Conservation (phyloP, 2,329 filamentous ascomycete genomes). For the Colletotrichum sp. region DNA sequence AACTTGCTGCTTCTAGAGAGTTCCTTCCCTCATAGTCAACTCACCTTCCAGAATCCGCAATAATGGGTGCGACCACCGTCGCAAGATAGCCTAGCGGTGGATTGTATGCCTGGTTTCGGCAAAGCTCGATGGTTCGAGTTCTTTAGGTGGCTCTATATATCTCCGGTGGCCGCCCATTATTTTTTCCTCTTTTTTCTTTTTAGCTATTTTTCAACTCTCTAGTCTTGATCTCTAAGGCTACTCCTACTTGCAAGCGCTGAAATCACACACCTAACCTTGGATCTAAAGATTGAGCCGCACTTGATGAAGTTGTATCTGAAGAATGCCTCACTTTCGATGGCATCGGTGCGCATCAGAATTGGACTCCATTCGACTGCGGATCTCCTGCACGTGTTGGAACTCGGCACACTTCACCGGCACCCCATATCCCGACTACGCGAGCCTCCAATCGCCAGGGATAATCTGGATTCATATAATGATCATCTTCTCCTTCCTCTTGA, state of each 20-base stretch:
- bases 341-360: neutral
- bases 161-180: too few species aligned
- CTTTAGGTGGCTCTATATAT: too few species aligned
- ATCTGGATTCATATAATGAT: neutral
- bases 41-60: too few species aligned
- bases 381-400: neutral
- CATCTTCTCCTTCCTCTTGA: neutral
- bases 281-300: neutral
- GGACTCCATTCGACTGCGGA: neutral
- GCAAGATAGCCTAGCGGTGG: too few species aligned
- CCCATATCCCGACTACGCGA: neutral
- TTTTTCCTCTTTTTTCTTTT: neutral
- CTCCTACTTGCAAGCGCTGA: neutral
- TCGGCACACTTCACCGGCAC: neutral
- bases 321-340: neutral
- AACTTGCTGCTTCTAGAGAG: too few species aligned
- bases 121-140: too few species aligned
- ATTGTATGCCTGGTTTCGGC: too few species aligned
- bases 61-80: too few species aligned
- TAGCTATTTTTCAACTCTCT: neutral
- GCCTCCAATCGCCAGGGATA: neutral
- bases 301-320: neutral
- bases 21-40: too few species aligned
- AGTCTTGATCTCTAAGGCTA: neutral
- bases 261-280: neutral